Percentiles rank a stretch among this genome's conserved stretches.
These are phyloP conservation scores for Penium margaritaceum DNA, from an alignment of 139 green algal species.

Conservation along the genomic window DNA sequence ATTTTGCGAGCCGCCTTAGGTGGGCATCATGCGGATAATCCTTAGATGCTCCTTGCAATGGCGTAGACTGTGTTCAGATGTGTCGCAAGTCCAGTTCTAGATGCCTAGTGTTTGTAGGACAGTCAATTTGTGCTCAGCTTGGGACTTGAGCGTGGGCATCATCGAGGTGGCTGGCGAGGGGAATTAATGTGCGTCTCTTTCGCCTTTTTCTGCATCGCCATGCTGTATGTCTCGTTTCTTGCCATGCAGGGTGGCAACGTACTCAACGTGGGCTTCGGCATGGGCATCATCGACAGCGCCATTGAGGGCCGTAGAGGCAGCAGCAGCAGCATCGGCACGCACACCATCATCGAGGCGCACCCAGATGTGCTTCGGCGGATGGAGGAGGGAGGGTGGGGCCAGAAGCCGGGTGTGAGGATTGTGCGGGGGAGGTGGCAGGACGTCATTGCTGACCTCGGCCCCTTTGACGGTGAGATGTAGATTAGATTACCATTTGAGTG, in stretches of 20 bases:
- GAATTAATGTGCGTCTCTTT: constrained; percentile 3
- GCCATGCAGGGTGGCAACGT: constrained; percentile 58
- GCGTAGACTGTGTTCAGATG: no score
- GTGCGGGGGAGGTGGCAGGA: constrained; percentile 81
- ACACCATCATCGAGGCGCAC: constrained; percentile 93
- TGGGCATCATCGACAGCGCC: constrained; percentile 79
- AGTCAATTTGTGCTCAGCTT: no score
- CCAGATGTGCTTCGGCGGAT: constrained; percentile 76
- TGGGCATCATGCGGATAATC: no score
- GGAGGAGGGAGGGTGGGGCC: constrained; percentile 63
- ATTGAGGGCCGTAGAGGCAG: constrained; percentile 33
- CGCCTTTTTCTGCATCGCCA: constrained; percentile 6
- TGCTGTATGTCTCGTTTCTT: no score
- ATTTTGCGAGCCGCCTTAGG: no score
- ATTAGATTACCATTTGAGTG: no score
- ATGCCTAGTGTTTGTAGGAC: no score
- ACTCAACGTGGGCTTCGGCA: constrained; percentile 91
- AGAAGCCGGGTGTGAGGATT: constrained; percentile 67
- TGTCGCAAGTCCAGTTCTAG: no score
- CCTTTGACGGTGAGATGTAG: constrained; percentile 37
- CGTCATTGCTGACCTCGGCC: constrained; percentile 36
- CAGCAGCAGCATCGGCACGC: constrained; percentile 39
- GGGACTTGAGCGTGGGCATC: no score
- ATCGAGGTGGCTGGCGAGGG: neutral
- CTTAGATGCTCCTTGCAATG: no score